Base-by-base conservation (phyloP, 2,329 filamentous ascomycete genomes). In the Pyrenophora graminea region DNA sequence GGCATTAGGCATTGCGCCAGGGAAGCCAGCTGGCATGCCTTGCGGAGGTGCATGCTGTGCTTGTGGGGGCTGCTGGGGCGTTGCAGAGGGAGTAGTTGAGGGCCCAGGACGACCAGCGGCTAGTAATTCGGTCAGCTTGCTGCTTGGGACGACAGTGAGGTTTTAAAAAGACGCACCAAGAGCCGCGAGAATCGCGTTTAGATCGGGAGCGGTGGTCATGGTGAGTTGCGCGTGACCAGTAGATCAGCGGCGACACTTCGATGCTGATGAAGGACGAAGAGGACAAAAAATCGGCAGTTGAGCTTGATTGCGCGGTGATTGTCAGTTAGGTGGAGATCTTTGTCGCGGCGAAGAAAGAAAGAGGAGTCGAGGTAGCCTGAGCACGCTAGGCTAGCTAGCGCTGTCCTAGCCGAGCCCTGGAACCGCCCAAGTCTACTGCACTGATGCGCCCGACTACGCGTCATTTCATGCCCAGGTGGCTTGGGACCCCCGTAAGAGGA, bases 31-130 rank as follows among this genome's bases (percentile, higher is more conserved):
- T 38, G 76, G 73, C 43, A 75, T 58, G 51, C 72, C 76, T 50
- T 75, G 73, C 36, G 76, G 75, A 36, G 76, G 77, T 44, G 73
- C 62, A 49, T 74, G 75, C 48, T 74, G 74, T 23, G 73, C 70
- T 49, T 57, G 67, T 43, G 61, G 72, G 18, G 66, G 67, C 59
- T 74, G 77, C 49, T 70, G 70, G 13, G 74, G 72, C n/a, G 72
- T 71, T 53, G 80, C 80, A 34, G 76, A 73, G 15, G 79, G 78
- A 10, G 78, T 76, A 21, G 74, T 73, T 49, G 77, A 76, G 37
- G 78, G 74, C 15, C 15, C 15, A 15, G 15, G 15, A 44, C 63
- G 61, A 58, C 80, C 78, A 31, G 65, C 65, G 61, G 80, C 80
- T 79, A 57, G 17, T 27, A n/a, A 17, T 32, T 30, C 18, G 48